A percentile compares a stretch with the other conserved stretches of the same genome.
Evolutionary conservation across 176 grass and related monocot genomes (phyloP).

Genomic region (Bothriochloa decipiens): DNA sequence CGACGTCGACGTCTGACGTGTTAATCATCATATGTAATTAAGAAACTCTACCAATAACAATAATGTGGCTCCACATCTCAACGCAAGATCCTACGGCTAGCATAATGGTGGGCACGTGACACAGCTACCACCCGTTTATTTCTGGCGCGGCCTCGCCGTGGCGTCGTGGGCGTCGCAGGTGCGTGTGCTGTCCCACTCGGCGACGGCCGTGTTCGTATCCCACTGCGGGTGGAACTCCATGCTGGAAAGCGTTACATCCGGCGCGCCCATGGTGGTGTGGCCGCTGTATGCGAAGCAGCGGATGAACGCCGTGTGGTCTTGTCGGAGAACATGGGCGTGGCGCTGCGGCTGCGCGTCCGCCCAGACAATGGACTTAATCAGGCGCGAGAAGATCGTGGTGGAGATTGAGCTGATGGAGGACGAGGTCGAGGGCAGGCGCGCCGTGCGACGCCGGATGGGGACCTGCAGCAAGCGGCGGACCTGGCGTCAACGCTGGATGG

Average conservation of each 20-base stretch:
- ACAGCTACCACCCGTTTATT: too few relatives aligned
- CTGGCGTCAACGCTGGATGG: conserved; percentile 39
- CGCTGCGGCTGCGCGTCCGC: conserved; percentile 14
- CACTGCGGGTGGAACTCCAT: conserved; percentile 85
- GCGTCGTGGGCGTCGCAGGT: too few relatives aligned
- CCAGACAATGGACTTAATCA: conserved; percentile 29
- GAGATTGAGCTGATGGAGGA: conserved; percentile 56
- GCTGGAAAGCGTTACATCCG: conserved; percentile 35
- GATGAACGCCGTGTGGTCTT: conserved; percentile 21
- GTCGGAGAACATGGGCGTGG: conserved; percentile 40
- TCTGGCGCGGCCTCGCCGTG: too few relatives aligned
- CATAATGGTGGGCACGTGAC: too few relatives aligned
- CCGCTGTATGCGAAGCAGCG: conserved; percentile 68
- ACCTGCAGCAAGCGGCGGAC: conserved; percentile 41
- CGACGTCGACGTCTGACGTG: too few relatives aligned
- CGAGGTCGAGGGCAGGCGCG: conserved; percentile 44
- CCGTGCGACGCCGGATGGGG: not conserved
- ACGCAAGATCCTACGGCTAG: too few relatives aligned
- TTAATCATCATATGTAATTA: too few relatives aligned
- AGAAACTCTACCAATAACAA: too few relatives aligned
- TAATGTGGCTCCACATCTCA: too few relatives aligned
- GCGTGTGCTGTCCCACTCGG: too few relatives aligned
- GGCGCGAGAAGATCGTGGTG: conserved; percentile 39
- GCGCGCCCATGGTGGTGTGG: conserved; percentile 65
- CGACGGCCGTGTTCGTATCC: conserved; percentile 24